Base-by-base conservation (phyloP, 176 grass and related monocot genomes). In the Cocos nucifera region DNA sequence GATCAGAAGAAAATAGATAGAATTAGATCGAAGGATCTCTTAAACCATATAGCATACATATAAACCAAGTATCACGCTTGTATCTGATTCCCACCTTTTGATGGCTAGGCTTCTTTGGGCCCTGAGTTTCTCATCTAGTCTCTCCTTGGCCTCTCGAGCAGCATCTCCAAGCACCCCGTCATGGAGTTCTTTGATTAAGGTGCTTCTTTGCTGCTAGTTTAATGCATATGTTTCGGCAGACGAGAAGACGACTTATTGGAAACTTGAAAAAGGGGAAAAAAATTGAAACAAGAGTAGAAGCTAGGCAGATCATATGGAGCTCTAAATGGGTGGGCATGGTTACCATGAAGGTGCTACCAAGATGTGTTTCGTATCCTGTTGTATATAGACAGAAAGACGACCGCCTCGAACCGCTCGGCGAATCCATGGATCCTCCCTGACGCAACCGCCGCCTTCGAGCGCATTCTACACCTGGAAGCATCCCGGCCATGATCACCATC, bases 121-220 rank as follows among this genome's bases (percentile, higher is more conserved):
- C 70, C 51, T 30, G 23, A 92, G 77, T 62, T 90, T 98, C 69
- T 80, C 78, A 55, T 97, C 93, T 70, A 97, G 52, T 70, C 93
- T 67, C 73, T 88, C 87, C 81, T 86, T 97, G 25, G 93, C 93
- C 70, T 91, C 81, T 44, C 84, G 82, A 24, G 81, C 84, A 64
- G 82, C 76, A 69, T 74, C 79, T 57, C 83, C 84, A 25, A 97
- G 83, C 54, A 25, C 51, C 77, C 87, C 81, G n/a, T 55, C 69
- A 49, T 79, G 83, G 1, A 82, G 12, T 53, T 56, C 73, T 69
- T 85, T 85, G 72, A 65, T 76, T 30, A 69, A 73, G 59, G 10
- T 58, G 51, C 70, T 77, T 68, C 82, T 80, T 64, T 78, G 80
- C 90, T 83, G 75, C 49, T 5, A 53, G 18, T 66, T 53, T 32